Conservation (phyloP, 2,329 filamentous ascomycete species). For the Talaromyces albobiverticillius region DNA sequence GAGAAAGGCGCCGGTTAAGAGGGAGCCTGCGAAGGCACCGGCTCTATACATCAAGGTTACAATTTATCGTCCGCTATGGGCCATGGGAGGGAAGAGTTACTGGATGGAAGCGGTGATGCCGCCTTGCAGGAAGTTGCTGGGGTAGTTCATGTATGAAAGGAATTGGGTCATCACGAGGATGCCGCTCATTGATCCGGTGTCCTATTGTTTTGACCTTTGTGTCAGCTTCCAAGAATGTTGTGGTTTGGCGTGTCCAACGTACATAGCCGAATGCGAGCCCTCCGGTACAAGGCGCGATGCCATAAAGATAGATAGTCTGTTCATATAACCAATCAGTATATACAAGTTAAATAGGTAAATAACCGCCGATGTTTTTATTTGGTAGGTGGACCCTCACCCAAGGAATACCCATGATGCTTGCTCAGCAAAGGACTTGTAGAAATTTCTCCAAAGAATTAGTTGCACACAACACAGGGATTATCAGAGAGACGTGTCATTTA, state of each 20-base stretch:
- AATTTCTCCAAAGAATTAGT: background rate
- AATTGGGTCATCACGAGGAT: constrained; percentile 25
- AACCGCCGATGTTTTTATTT: no score
- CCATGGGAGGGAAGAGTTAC: no score
- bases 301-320: constrained; percentile 25
- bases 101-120: constrained; percentile 49
- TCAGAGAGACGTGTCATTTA: background rate
- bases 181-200: constrained; percentile 22
- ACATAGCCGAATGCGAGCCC: constrained; percentile 28
- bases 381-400: constrained; percentile 2
- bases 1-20: constrained; percentile 43
- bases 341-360: background rate
- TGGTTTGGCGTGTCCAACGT: no score
- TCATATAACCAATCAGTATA: background rate
- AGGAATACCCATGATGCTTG: constrained; percentile 10
- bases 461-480: background rate
- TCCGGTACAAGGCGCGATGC: constrained; percentile 24
- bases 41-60: no score
- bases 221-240: background rate
- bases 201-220: background rate
- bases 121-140: constrained; percentile 25
- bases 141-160: constrained; percentile 24
- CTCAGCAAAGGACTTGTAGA: background rate
- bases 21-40: constrained; percentile 48
- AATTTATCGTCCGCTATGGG: no score